Base-by-base conservation (phyloP, 345 rosid species). In the Erodium maritimum region DNA sequence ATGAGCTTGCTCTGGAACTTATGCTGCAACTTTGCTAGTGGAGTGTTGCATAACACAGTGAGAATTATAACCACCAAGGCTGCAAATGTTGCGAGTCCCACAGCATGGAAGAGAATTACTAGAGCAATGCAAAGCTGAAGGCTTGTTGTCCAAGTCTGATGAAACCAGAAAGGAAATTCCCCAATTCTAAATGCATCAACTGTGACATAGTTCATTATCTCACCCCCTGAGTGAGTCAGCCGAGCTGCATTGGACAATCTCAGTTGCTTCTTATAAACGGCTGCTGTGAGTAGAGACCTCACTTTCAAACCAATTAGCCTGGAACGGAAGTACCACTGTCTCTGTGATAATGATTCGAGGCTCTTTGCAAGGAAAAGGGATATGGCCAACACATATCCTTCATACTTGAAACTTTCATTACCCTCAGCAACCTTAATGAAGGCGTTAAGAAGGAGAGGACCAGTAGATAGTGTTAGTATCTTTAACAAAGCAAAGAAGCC, bases 171-270 rank as follows among this genome's bases (percentile, higher is more conserved):
- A 1, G 98, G 93, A 60, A 88, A 91, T 22, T 91, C 98, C 2
- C 98, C 98, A 18, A 91, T 82, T 57, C 98, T 75, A 54, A 86
- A 91, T 17, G 98, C 93, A 81, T 91, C 98, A 16, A 91, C 93
- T 0, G 93, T 80, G 5, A 90, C 95, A 64, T 88, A 91, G 69
- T 91, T 91, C 86, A 85, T 82, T 48, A 91, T 82, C 80, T 91
- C 96, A 3, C 98, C 83, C 0, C 95, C 84, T 1, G 98, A 86
- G 75, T 91, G 98, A 23, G 72, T 71, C 77, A 80, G 18, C 64
- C 90, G 82, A 29, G 93, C 79, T 18, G 87, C 71, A 64, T 83
- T 91, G 50, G 93, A 86, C 67, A 91, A 59, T 65, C 88, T 78
- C 62, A 88, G 61, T 59, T 91, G 98, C 67, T 91, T 91, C 80